Evolutionary conservation across 768 basidiomycete species (phyloP).

Genomic region (Glaciozyma antarctica): DNA sequence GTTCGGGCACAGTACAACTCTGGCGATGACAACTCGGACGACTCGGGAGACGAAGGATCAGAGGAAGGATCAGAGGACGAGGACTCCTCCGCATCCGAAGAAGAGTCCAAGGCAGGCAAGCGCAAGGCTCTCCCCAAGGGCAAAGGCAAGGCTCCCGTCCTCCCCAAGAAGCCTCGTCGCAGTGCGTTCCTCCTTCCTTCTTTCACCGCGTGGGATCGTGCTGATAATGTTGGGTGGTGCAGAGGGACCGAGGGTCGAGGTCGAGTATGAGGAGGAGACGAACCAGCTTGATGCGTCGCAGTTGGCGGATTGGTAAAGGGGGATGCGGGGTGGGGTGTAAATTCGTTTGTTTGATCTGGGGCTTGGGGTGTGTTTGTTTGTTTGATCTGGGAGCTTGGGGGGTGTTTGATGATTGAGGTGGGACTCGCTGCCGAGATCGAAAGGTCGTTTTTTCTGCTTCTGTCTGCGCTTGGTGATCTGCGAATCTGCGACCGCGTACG

Average conservation of each 20-base stretch:
- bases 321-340: background rate
- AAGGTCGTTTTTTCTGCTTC: too few species aligned
- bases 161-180: conserved; percentile 36
- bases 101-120: conserved; percentile 41
- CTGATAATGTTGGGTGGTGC: conserved; percentile 13
- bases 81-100: conserved; percentile 38
- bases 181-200: conserved; percentile 29
- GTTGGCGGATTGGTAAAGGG: background rate
- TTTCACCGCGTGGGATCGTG: background rate
- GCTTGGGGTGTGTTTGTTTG: too few species aligned
- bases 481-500: too few species aligned
- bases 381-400: too few species aligned
- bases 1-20: background rate
- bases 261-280: conserved; percentile 87
- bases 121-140: conserved; percentile 55
- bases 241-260: conserved; percentile 76
- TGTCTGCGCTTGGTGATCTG: too few species aligned
- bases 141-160: conserved; percentile 47
- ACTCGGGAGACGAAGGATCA: conserved; percentile 38
- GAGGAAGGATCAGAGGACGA: conserved; percentile 43
- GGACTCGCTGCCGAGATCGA: too few species aligned
- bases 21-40: conserved; percentile 22
- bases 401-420: too few species aligned
- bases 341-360: too few species aligned
- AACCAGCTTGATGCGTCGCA: background rate